Evolutionary conservation across 345 rosid species (phyloP), one percentile per base, ranked within the genome.

Genomic region (Lumnitzera littorea): DNA sequence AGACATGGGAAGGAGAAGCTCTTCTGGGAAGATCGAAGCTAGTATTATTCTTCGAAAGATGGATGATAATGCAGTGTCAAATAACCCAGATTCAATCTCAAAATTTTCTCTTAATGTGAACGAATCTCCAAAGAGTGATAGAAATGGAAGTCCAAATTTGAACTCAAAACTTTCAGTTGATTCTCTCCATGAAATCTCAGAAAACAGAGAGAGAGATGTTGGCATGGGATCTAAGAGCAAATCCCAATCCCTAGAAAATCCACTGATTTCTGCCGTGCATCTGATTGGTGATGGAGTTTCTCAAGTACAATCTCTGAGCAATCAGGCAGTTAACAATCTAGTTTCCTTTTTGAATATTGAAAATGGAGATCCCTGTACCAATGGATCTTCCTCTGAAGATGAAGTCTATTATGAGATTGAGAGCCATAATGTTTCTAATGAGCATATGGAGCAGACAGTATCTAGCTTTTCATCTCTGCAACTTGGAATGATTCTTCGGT

Each of bases 391-490:
- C 55, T 56, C 67, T 31, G 72, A 68, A 5, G 72, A 68, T n/a
- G 79, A 70, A 55, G 63, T 74, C 23, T 77, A 73, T 54, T 64
- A 73, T 64, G 78, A 78, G 72, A 69, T 71, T 23, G 77, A 67
- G 63, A 66, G 71, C 56, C 59, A 66, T 53, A 71, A 67, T 67
- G 47, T 29, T 4, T 70, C 60, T 6, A 25, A 15, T 57, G 74
- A 58, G 41, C 77, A 61, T 27, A 51, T 69, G 47, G 70, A 63
- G 47, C 55, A 27, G 58, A 48, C 60, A n/a, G 64, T 43, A 29
- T 63, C 71, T 50, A 60, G 66, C 20, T 24, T 53, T 63, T 52
- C 71, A 62, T 62, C 53, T 61, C 53, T 17, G 51, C 70, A 77
- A 53, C 57, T 78, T 13, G 67, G 72, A 46, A 61, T 58, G 68